These are phyloP conservation scores for Fusarium duplospermum DNA, from an alignment of 2,329 filamentous ascomycete species.

Conservation along the genomic window DNA sequence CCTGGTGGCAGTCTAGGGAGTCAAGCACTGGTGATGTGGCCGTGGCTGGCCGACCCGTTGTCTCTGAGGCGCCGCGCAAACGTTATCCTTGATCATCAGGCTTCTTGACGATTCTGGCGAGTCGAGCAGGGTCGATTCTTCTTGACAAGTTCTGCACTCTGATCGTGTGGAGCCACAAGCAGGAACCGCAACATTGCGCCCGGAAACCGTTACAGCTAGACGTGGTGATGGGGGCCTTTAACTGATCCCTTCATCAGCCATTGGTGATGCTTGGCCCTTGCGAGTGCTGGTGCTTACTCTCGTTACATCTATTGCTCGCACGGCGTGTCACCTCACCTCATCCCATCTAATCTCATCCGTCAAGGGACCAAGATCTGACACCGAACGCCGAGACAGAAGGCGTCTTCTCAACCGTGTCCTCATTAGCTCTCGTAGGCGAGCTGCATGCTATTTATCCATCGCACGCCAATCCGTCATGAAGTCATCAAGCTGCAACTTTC, in stretches of 20 bases:
- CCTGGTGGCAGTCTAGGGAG: conserved; percentile 16
- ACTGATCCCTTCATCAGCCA: conserved; percentile 25
- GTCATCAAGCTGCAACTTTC: conserved; percentile 8
- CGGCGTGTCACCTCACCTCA: conserved; percentile 26
- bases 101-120: not conserved
- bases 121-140: not conserved
- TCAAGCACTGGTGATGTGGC: conserved; percentile 33
- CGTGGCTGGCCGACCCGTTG: conserved; percentile 23
- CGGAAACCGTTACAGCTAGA: conserved; percentile 25
- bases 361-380: conserved; percentile 14
- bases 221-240: conserved; percentile 16
- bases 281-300: conserved; percentile 12
- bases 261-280: conserved; percentile 16
- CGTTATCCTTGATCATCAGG: not conserved
- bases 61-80: conserved; percentile 8
- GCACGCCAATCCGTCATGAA: conserved; percentile 1
- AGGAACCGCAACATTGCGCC: conserved; percentile 37
- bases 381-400: not conserved
- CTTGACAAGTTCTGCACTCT: not conserved
- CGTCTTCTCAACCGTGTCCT: not conserved
- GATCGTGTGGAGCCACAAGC: conserved; percentile 18
- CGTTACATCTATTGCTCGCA: conserved; percentile 10
- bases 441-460: not conserved
- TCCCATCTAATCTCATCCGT: conserved; percentile 20
- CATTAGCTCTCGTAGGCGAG: conserved; percentile 1